Percentiles rank a stretch among this genome's conserved stretches.
Evolutionary conservation across 257 asterid species (phyloP).

Genomic region (Anisodus tanguticus): DNA sequence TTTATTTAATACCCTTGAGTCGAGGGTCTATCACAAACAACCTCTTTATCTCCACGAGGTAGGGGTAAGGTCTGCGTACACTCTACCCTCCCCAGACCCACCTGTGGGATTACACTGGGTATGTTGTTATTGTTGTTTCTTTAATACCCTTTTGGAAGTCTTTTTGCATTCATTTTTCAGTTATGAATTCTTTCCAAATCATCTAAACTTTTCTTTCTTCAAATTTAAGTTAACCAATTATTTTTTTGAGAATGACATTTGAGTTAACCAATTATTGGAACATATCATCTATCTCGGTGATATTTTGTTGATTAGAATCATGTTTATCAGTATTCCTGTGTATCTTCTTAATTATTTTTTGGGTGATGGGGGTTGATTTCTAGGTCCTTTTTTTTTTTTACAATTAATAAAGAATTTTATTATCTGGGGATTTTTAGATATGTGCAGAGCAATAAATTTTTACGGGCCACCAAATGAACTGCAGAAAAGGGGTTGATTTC

Average conservation of each 20-base stretch:
- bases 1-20: no score
- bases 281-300: background rate
- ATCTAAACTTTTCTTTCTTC: background rate
- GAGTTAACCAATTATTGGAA: background rate
- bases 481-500: background rate
- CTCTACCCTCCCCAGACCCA: no score
- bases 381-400: background rate
- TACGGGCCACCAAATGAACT: background rate
- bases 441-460: background rate
- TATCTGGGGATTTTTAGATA: background rate
- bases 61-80: no score
- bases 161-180: constrained; percentile 5
- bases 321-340: background rate
- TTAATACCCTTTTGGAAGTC: background rate
- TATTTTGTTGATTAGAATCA: background rate
- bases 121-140: background rate
- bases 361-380: background rate
- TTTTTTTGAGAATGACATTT: no score
- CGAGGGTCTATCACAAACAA: no score
- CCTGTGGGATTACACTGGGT: no score
- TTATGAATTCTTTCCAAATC: background rate
- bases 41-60: no score
- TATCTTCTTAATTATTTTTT: constrained; percentile 15
- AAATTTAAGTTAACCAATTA: background rate
- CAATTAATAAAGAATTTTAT: background rate